Conservation (phyloP, 2,329 filamentous ascomycete species). For the Epicoccum sorghinum region DNA sequence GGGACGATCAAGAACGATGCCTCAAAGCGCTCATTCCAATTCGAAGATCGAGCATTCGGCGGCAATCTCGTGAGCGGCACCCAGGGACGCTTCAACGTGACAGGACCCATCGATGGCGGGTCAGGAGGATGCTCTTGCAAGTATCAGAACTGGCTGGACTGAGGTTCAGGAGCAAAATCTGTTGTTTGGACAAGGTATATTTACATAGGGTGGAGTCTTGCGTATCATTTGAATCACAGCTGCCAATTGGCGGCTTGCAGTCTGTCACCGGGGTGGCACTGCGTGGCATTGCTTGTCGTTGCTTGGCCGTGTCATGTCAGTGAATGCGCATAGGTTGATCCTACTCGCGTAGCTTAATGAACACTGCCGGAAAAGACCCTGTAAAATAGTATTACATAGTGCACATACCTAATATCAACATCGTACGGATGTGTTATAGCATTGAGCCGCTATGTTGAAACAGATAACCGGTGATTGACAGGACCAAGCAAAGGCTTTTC, state of each 20-base stretch:
- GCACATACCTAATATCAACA: constrained; percentile 22
- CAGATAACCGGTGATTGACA: too few species aligned
- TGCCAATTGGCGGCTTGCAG: constrained; percentile 14
- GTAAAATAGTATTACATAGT: constrained; percentile 18
- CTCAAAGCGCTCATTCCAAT: constrained; percentile 54
- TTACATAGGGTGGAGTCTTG: constrained; percentile 24
- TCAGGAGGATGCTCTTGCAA: constrained; percentile 64
- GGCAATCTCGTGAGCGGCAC: constrained; percentile 60
- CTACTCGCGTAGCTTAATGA: constrained; percentile 7
- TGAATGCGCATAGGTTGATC: constrained; percentile 4
- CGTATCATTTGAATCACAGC: constrained; percentile 23
- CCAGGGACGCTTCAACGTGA: constrained; percentile 49
- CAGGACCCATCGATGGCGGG: constrained; percentile 62
- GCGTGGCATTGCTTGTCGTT: constrained; percentile 15
- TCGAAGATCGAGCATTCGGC: constrained; percentile 60
- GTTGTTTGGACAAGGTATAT: constrained; percentile 10
- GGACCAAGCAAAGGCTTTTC: too few species aligned
- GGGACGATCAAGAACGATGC: constrained; percentile 49
- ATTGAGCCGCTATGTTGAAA: not conserved
- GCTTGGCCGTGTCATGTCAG: constrained; percentile 10
- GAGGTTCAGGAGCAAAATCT: constrained; percentile 6
- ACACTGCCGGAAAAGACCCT: constrained; percentile 25
- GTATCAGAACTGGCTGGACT: constrained; percentile 61
- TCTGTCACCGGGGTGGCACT: constrained; percentile 11
- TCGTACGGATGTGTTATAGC: not conserved